phyloP scores from a whole-genome alignment of 2,329 filamentous ascomycete species.

The Fusarium begoniae region DNA sequence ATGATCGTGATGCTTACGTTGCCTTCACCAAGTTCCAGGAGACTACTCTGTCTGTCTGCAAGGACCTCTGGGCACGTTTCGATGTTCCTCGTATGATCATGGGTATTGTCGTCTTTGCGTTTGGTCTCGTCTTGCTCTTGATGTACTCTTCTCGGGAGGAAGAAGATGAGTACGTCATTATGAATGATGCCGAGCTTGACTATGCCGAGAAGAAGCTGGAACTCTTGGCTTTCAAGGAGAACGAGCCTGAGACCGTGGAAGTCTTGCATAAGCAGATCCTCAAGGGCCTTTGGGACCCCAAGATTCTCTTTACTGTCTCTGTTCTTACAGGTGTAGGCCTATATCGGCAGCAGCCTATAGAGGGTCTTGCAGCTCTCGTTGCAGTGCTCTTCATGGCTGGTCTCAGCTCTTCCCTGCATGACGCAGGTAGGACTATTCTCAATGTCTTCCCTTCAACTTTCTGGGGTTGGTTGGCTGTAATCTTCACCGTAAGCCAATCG shows the following conservation, averaged over 20 bases:
- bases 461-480: slow-evolving; percentile 87
- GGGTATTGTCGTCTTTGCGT: slow-evolving; percentile 76
- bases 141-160: slow-evolving; percentile 74
- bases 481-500: slow-evolving; percentile 89
- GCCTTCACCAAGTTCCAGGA: slow-evolving; percentile 79
- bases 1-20: slow-evolving; percentile 55
- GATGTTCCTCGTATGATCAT: slow-evolving; percentile 86
- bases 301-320: slow-evolving; percentile 46
- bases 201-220: slow-evolving; percentile 67
- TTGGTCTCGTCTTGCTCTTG: slow-evolving; percentile 73
- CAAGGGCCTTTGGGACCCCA: slow-evolving; percentile 49
- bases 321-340: slow-evolving; percentile 43
- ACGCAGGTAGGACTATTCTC: slow-evolving; percentile 54
- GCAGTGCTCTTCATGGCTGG: slow-evolving; percentile 52
- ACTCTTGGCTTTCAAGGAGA: slow-evolving; percentile 51
- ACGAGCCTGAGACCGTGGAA: slow-evolving; percentile 53
- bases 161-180: slow-evolving; percentile 63
- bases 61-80: slow-evolving; percentile 90
- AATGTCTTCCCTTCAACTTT: slow-evolving; percentile 75
- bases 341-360: slow-evolving; percentile 46
- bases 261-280: slow-evolving; percentile 47
- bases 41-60: slow-evolving; percentile 81
- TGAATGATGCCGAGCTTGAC: slow-evolving; percentile 67
- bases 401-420: slow-evolving; percentile 54
- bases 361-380: slow-evolving; percentile 53